Conservation (phyloP, 2,329 filamentous ascomycete genomes). For the Sordariomycetes sp. region DNA sequence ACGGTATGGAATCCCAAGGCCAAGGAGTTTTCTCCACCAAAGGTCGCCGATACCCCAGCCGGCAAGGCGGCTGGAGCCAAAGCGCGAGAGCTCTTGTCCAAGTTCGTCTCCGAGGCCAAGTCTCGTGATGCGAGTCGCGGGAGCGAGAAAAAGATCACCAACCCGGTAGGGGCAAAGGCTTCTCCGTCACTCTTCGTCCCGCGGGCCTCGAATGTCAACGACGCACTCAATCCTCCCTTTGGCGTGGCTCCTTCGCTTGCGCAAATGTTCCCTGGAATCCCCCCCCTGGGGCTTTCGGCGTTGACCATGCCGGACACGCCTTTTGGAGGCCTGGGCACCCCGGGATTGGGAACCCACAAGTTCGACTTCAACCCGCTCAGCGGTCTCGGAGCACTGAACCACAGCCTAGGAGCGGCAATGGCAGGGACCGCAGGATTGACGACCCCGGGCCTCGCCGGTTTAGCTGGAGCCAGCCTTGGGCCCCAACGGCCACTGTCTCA, state of each 20-base stretch:
- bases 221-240: not conserved
- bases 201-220: not conserved
- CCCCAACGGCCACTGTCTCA: not conserved
- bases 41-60: not conserved
- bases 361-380: not conserved
- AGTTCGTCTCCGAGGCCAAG: not conserved
- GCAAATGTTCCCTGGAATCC: not conserved
- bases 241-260: not conserved
- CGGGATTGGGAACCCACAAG: not conserved
- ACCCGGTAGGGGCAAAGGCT: not conserved
- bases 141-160: not conserved
- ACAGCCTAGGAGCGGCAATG: not conserved
- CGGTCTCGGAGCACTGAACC: not conserved
- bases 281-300: not conserved
- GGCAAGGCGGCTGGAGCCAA: not conserved
- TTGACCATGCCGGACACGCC: not conserved
- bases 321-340: not conserved
- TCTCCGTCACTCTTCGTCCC: not conserved
- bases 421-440: not conserved
- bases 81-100: not conserved
- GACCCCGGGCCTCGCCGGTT: not conserved
- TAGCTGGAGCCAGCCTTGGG: not conserved
- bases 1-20: conserved; percentile 1
- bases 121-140: not conserved
- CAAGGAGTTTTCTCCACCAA: not conserved